phyloP scores from a whole-genome alignment of 495 filamentous ascomycete genomes.

The Penicillium arizonense region DNA sequence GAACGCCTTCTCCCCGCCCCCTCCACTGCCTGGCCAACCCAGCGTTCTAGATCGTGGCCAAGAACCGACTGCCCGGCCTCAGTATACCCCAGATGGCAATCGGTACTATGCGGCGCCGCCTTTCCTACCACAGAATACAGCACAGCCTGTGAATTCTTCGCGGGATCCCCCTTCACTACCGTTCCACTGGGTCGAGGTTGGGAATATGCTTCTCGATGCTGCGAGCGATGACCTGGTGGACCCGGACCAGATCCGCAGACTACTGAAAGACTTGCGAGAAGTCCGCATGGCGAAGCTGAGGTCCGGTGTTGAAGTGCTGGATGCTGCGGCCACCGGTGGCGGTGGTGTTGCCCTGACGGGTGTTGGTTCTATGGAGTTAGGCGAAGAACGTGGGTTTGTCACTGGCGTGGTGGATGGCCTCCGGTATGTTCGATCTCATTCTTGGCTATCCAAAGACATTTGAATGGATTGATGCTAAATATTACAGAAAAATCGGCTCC shows the following conservation, averaged over 20 bases:
- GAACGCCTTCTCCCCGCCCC: conserved; percentile 71
- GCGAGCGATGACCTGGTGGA: conserved; percentile 83
- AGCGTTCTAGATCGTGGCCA: conserved; percentile 29
- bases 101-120: conserved; percentile 42
- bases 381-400: conserved; percentile 83
- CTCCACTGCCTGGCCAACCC: conserved; percentile 54
- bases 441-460: neutral
- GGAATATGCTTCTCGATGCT: conserved; percentile 78
- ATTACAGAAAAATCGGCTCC: conserved; percentile 40
- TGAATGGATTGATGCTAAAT: conserved; percentile 4
- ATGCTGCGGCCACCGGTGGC: conserved; percentile 57
- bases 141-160: conserved; percentile 21
- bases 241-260: conserved; percentile 66
- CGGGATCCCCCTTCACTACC: conserved; percentile 62
- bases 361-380: conserved; percentile 87
- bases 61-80: conserved; percentile 30
- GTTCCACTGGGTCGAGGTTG: conserved; percentile 91
- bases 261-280: conserved; percentile 83
- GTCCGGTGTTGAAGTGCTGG: conserved; percentile 64
- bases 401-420: conserved; percentile 83
- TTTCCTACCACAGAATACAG: conserved; percentile 43
- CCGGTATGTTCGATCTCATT: conserved; percentile 40
- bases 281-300: conserved; percentile 88
- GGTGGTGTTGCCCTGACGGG: conserved; percentile 76
- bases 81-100: conserved; percentile 41